Evolutionary conservation across 2,329 filamentous ascomycete genomes (phyloP).

Genomic region (Pezicula rhizophila): DNA sequence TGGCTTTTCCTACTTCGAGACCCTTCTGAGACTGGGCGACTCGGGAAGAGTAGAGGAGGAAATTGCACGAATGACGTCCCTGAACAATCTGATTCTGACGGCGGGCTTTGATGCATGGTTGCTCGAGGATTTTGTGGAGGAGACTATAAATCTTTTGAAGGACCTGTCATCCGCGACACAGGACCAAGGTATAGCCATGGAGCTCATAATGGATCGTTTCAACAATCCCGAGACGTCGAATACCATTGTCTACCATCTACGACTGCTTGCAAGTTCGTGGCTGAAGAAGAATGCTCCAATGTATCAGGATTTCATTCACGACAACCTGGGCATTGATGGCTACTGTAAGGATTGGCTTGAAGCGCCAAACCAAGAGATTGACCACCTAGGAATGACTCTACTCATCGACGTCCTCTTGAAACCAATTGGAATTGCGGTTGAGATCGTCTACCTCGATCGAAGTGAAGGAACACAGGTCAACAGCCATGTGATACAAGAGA

Average conservation of each 20-base stretch:
- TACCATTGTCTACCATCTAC: constrained; percentile 76
- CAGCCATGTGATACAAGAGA: constrained; percentile 35
- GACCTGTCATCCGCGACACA: constrained; percentile 54
- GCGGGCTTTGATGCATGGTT: constrained; percentile 67
- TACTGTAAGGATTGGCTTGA: constrained; percentile 71
- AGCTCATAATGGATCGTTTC: constrained; percentile 58
- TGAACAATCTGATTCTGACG: constrained; percentile 65
- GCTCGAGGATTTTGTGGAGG: constrained; percentile 79
- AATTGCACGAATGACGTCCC: constrained; percentile 61
- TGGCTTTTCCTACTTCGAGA: constrained; percentile 89
- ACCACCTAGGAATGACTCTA: constrained; percentile 77
- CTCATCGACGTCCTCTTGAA: constrained; percentile 75
- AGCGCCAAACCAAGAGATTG: constrained; percentile 75
- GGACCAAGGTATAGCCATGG: constrained; percentile 43
- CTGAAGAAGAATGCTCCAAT: constrained; percentile 67
- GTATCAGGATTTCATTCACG: constrained; percentile 67
- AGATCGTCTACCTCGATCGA: constrained; percentile 87
- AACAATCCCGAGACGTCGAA: constrained; percentile 64
- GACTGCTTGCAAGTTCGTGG: constrained; percentile 78
- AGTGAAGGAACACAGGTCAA: constrained; percentile 74
- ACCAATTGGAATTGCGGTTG: constrained; percentile 70
- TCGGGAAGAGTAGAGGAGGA: constrained; percentile 62
- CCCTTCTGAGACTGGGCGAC: constrained; percentile 64
- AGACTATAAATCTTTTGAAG: constrained; percentile 62
- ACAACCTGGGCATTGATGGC: constrained; percentile 50